A percentile compares a stretch with the other conserved stretches of the same genome.
Conservation (phyloP, 306 rosid species). For the Crotalaria pallida region DNA sequence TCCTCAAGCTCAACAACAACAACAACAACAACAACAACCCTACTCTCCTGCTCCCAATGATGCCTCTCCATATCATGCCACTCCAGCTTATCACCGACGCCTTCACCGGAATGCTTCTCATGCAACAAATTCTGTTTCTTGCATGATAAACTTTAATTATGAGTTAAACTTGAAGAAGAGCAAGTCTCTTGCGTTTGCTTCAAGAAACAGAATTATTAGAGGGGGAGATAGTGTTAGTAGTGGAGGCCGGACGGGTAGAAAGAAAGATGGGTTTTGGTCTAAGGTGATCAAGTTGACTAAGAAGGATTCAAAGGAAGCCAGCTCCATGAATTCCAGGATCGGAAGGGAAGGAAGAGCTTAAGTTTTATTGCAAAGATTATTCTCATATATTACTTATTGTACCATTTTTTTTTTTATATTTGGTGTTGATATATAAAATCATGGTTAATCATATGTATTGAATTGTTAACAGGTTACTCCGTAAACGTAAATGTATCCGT, state of each 20-base stretch:
- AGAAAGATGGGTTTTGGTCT: slow-evolving; percentile 64
- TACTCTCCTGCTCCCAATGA: neutral
- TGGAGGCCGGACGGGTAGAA: slow-evolving; percentile 27
- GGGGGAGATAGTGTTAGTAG: slow-evolving; percentile 22
- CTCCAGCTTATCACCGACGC: slow-evolving; percentile 17
- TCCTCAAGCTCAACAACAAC: slow-evolving; percentile 7
- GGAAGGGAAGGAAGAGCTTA: neutral
- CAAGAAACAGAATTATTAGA: slow-evolving; percentile 21
- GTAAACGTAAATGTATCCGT: too few relatives aligned
- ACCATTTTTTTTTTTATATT: too few relatives aligned
- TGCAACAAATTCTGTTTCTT: slow-evolving; percentile 29
- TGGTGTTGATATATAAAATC: too few relatives aligned
- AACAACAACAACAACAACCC: too few relatives aligned
- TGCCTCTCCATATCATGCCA: neutral
- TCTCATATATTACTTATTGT: too few relatives aligned
- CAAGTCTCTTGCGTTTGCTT: slow-evolving; percentile 37
- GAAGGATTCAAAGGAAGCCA: slow-evolving; percentile 28
- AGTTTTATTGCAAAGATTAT: too few relatives aligned
- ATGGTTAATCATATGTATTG: too few relatives aligned
- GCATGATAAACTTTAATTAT: slow-evolving; percentile 19
- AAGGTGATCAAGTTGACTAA: slow-evolving; percentile 42
- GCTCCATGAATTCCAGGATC: slow-evolving; percentile 9
- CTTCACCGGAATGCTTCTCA: slow-evolving; percentile 42
- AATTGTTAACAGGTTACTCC: too few relatives aligned
- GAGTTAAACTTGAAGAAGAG: slow-evolving; percentile 66